Evolutionary conservation across 257 asterid species (phyloP).

Genomic region (Forsythia viridissima): DNA sequence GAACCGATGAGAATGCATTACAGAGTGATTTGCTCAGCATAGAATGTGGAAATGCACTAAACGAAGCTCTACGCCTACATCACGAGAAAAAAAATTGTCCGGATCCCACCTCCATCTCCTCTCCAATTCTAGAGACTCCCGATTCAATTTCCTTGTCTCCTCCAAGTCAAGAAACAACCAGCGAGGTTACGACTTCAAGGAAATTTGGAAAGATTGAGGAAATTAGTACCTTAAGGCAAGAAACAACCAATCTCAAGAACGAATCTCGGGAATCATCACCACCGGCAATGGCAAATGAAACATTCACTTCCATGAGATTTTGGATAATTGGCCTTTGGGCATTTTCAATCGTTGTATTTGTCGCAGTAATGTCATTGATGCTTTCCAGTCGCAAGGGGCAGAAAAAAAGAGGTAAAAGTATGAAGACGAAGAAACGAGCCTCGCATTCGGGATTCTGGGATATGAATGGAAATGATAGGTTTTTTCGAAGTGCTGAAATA

Average conservation of each 20-base stretch:
- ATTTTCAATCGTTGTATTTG: slow-evolving; percentile 52
- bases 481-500: slow-evolving; percentile 41
- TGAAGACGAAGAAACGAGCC: slow-evolving; percentile 58
- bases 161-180: slow-evolving; percentile 22
- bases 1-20: slow-evolving; percentile 42
- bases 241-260: slow-evolving; percentile 26
- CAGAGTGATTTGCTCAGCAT: slow-evolving; percentile 89
- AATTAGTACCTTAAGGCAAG: slow-evolving; percentile 4
- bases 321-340: slow-evolving; percentile 78
- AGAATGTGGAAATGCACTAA: slow-evolving; percentile 68
- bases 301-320: slow-evolving; percentile 64
- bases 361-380: slow-evolving; percentile 56
- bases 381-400: slow-evolving; percentile 52
- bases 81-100: slow-evolving; percentile 59
- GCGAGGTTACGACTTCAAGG: slow-evolving; percentile 31
- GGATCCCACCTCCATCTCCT: slow-evolving; percentile 42
- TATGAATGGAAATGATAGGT: slow-evolving; percentile 36
- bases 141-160: slow-evolving; percentile 29
- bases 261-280: slow-evolving; percentile 43
- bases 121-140: slow-evolving; percentile 30
- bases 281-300: slow-evolving; percentile 47
- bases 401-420: slow-evolving; percentile 54
- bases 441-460: slow-evolving; percentile 52
- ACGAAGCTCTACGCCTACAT: slow-evolving; percentile 67
- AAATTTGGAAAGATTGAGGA: slow-evolving; percentile 31